These are phyloP conservation scores for Xylaria scruposa DNA, from an alignment of 495 filamentous ascomycete genomes.

Conservation along the genomic window DNA sequence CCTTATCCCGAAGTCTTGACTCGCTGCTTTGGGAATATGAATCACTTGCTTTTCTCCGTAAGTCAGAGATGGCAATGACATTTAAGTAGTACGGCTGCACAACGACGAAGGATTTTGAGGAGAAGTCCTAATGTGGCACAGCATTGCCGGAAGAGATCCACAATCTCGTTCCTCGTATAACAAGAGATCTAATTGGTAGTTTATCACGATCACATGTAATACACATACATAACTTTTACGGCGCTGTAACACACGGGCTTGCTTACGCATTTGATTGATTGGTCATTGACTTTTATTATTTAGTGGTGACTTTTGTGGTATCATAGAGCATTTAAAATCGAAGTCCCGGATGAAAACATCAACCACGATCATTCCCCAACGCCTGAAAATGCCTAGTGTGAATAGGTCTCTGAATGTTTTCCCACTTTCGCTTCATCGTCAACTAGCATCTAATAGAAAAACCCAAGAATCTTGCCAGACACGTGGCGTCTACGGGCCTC, in stretches of 20 bases:
- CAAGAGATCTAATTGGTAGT: neutral
- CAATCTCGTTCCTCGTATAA: neutral
- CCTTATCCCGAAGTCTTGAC: neutral
- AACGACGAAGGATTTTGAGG: neutral
- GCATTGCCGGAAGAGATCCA: neutral
- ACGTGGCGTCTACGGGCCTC: slow-evolving; percentile 98
- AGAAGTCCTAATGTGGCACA: neutral
- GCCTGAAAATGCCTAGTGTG: slow-evolving; percentile 41
- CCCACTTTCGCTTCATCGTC: slow-evolving; percentile 26
- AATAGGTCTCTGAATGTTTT: slow-evolving; percentile 22
- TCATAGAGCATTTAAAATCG: slow-evolving; percentile 36
- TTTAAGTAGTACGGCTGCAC: neutral
- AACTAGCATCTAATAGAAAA: slow-evolving; percentile 80
- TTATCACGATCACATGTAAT: neutral
- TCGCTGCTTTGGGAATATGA: neutral
- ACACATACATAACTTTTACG: neutral
- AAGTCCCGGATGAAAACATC: slow-evolving; percentile 33
- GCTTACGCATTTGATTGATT: slow-evolving; percentile 3
- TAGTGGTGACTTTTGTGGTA: slow-evolving; percentile 40
- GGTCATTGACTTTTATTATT: neutral
- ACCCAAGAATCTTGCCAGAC: slow-evolving; percentile 93
- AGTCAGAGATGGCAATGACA: neutral
- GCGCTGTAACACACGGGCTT: neutral
- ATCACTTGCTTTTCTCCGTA: neutral
- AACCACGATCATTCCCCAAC: slow-evolving; percentile 34